Evolutionary conservation across 176 grass and related monocot genomes (phyloP), one percentile per base, ranked within the genome.

Genomic region (Musa acuminata): DNA sequence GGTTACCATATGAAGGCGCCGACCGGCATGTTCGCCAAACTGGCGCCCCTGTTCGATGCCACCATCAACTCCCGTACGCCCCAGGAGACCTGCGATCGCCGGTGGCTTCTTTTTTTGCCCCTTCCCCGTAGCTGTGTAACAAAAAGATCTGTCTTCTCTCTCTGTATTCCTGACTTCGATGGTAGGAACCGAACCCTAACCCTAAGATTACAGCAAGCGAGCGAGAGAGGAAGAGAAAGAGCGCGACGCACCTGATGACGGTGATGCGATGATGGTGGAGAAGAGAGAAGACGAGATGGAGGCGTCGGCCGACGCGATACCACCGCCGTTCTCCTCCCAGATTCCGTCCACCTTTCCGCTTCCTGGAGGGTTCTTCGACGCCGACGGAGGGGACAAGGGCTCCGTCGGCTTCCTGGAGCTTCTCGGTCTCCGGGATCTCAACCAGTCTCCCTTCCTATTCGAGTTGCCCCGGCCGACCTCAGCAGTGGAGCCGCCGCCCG

Each of bases 261-360:
- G 23, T 53, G 72, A 48, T 43, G 27, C 54, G 53, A 75, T 11
- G 72, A 75, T 75, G 72, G 59, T 2, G 72, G 72, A 75, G 25
- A 75, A 75, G 72, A 16, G 54, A 12, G 72, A 75, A 5, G 72
- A 75, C 9, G 72, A 75, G 54, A 75, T 75, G 54, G 72, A 75
- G 9, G 53, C 55, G 8, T 55, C 25, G 53, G 72, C 26, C 2
- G 14, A 16, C 2, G 72, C 72, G 2, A n/a, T 55, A 17, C 14
- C 9, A 26, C 55, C 54, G 26, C 54, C 26, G 53, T 48, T 74
- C 53, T 11, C 26, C 13, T 13, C 53, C 20, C 72, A 59, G 25
- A 75, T 55, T 19, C 14, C 66, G 13, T 69, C 66, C 35, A 22
- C 35, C 14, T 69, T 69, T 49, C 67, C 35, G 16, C 25, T 70